Conservation (phyloP, 2,329 filamentous ascomycete species). For the Coniochaeta sp. region DNA sequence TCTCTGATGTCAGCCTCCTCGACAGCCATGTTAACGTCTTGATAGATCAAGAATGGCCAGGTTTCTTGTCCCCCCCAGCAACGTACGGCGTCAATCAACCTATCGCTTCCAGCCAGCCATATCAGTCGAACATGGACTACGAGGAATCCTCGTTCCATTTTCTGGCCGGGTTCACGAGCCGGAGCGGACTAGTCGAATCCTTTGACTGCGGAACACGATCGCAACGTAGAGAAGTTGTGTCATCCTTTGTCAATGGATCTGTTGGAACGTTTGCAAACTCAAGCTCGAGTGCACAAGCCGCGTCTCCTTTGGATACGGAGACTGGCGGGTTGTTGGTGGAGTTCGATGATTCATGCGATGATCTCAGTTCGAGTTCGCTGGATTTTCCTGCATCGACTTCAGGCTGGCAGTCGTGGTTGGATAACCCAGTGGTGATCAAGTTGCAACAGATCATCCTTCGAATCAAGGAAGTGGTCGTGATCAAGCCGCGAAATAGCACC, state of each 20-base stretch:
- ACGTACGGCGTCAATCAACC: background rate
- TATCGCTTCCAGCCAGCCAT: background rate
- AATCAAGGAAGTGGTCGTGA: slow-evolving; percentile 23
- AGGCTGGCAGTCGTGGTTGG: slow-evolving; percentile 11
- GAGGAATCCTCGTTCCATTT: slow-evolving; percentile 18
- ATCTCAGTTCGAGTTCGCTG: background rate
- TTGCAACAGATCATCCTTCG: slow-evolving; percentile 26
- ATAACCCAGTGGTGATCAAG: slow-evolving; percentile 24
- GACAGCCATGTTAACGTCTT: background rate
- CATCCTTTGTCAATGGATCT: slow-evolving; percentile 7
- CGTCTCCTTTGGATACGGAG: background rate
- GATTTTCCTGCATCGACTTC: background rate
- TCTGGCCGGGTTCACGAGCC: slow-evolving; percentile 26
- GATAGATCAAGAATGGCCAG: background rate
- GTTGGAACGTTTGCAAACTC: background rate
- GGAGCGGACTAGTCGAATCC: slow-evolving; percentile 24
- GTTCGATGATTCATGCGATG: background rate
- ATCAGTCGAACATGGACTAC: slow-evolving; percentile 1
- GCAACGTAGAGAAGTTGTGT: slow-evolving; percentile 20
- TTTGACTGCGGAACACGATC: slow-evolving; percentile 27
- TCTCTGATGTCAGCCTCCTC: background rate
- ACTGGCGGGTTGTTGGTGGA: background rate
- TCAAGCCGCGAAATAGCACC: slow-evolving; percentile 25
- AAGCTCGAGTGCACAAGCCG: background rate
- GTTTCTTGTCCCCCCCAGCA: background rate